phyloP scores from a whole-genome alignment of 108 stramenopile species.

The Nitzschia inconspicua region DNA sequence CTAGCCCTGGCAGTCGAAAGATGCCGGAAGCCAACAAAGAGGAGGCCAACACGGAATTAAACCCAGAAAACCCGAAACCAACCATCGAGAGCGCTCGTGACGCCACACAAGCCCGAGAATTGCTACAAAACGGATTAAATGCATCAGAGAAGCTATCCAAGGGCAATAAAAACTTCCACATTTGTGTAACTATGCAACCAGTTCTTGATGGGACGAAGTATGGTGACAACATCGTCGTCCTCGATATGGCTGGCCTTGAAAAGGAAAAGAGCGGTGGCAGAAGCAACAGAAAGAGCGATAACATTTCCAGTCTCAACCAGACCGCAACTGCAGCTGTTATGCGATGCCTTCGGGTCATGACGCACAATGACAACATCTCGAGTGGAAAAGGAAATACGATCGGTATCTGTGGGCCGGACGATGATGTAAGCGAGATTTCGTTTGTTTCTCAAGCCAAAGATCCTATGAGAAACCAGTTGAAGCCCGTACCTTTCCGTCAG shows the following conservation, averaged over 20 bases:
- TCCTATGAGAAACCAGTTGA: conserved; percentile 10
- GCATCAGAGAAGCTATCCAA: conserved; percentile 7
- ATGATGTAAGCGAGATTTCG: conserved; percentile 28
- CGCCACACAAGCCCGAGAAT: conserved; percentile 33
- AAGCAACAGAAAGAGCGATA: conserved; percentile 21
- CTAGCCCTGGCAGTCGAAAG: conserved; percentile 17
- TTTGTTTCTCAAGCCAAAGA: conserved; percentile 16
- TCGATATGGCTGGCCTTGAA: conserved; percentile 56
- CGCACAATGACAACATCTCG: conserved; percentile 27
- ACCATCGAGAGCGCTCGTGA: conserved; percentile 16
- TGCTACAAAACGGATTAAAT: conserved; percentile 24
- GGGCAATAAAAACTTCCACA: conserved; percentile 25
- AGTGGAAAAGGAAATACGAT: conserved; percentile 8
- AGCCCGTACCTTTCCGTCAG: conserved; percentile 40
- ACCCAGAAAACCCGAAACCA: conserved; percentile 13
- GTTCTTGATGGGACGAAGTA: conserved; percentile 14
- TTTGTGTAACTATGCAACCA: conserved; percentile 36
- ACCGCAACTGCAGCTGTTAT: conserved; percentile 40
- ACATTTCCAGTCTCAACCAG: conserved; percentile 20
- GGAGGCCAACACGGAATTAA: conserved; percentile 1
- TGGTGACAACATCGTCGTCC: conserved; percentile 39
- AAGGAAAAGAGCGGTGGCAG: conserved; percentile 2
- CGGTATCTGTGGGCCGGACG: conserved; percentile 15
- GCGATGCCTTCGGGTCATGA: conserved; percentile 36
- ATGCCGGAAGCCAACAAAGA: neutral